phyloP scores from a whole-genome alignment of 106 monocot genomes.

The Xerophyta viscosa region DNA sequence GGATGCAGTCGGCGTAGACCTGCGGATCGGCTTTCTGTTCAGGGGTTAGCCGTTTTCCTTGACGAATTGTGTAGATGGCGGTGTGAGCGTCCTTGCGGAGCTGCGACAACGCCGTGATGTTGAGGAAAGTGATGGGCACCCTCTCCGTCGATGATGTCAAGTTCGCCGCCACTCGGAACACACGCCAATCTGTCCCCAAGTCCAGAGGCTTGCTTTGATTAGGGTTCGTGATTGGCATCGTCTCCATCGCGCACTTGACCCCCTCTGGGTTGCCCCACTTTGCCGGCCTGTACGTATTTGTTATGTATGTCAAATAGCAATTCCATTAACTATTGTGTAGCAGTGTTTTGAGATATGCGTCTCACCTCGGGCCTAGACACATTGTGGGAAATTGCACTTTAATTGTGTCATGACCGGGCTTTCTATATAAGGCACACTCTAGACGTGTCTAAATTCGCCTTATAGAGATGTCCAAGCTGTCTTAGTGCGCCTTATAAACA shows the following conservation, averaged over 20 bases:
- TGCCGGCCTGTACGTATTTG: constrained; percentile 43
- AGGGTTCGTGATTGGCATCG: constrained; percentile 43
- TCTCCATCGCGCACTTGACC: constrained; percentile 81
- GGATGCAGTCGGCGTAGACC: constrained; percentile 61
- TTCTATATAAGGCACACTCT: too few species aligned
- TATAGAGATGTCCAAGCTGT: too few species aligned
- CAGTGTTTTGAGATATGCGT: too few species aligned
- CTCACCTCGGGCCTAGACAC: too few species aligned
- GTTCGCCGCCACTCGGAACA: constrained; percentile 35
- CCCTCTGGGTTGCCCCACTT: constrained; percentile 70
- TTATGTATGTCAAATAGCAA: too few species aligned
- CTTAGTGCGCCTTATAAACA: too few species aligned
- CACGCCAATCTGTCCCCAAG: constrained; percentile 72
- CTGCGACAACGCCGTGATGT: constrained; percentile 59
- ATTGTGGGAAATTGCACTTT: too few species aligned
- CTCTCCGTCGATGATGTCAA: constrained; percentile 25
- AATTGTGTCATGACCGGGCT: too few species aligned
- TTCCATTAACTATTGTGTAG: too few species aligned
- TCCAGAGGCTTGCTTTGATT: constrained; percentile 22
- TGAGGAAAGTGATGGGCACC: constrained; percentile 27
- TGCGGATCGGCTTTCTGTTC: constrained; percentile 53
- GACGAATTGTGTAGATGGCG: constrained; percentile 58
- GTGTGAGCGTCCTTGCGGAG: constrained; percentile 66
- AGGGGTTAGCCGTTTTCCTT: constrained; percentile 50
- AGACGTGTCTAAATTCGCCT: too few species aligned